Evolutionary conservation across 441 rosid genomes (phyloP).

Genomic region (Bocquillonia castaneifolia): DNA sequence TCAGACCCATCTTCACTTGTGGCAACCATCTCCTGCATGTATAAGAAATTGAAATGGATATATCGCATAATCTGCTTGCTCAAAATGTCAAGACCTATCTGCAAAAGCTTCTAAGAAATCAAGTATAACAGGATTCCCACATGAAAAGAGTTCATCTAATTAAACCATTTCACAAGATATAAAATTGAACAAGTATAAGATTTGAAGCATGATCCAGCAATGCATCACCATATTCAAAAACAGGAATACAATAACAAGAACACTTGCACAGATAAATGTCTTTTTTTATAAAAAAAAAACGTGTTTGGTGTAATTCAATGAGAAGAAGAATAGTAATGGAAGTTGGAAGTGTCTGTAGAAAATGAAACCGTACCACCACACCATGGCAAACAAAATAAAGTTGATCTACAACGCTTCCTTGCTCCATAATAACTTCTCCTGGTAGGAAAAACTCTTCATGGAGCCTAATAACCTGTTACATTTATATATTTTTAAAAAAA

Average conservation of each 20-base stretch:
- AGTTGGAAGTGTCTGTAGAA: not conserved
- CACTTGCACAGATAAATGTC: not conserved
- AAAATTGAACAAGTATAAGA: not conserved
- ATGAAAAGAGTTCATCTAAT: not conserved
- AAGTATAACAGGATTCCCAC: not conserved
- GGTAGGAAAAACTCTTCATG: constrained; percentile 97
- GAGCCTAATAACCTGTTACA: constrained; percentile 59
- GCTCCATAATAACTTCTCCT: constrained; percentile 89
- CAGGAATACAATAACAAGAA: not conserved
- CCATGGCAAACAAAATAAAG: constrained; percentile 93
- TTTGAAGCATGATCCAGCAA: not conserved
- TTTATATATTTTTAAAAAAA: constrained; percentile 4
- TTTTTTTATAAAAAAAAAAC: not conserved
- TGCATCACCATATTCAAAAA: not conserved
- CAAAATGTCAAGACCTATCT: not conserved
- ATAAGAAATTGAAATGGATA: not conserved
- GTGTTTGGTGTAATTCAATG: not conserved
- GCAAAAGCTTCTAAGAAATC: not conserved
- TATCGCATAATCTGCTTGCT: not conserved
- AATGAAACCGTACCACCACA: constrained; percentile 50
- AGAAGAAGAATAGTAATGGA: not conserved
- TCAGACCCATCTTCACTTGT: constrained; percentile 64
- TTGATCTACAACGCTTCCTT: constrained; percentile 85
- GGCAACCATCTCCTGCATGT: constrained; percentile 61
- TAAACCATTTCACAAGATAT: not conserved